Conservation (phyloP, 768 basidiomycete species). For the Naganishia kalamii region DNA sequence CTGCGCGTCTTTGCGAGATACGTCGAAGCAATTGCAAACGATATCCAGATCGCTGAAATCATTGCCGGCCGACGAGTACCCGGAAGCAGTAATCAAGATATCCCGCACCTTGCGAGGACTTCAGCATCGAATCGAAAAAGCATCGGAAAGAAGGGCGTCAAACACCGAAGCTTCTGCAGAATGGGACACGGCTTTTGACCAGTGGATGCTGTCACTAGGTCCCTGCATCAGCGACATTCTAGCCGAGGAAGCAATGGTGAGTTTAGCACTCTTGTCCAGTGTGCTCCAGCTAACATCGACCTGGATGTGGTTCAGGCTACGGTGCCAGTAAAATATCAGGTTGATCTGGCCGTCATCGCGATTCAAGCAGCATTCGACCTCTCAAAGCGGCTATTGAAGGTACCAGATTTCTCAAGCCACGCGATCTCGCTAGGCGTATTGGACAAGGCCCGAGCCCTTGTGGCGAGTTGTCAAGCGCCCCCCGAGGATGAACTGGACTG, state of each 20-base stretch:
- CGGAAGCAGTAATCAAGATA: neutral
- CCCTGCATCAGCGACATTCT: neutral
- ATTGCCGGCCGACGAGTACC: neutral
- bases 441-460: neutral
- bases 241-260: neutral
- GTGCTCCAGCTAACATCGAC: neutral
- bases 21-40: neutral
- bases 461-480: neutral
- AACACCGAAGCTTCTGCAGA: neutral
- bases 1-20: neutral
- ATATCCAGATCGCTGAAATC: neutral
- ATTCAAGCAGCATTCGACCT: slow-evolving; percentile 14
- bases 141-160: neutral
- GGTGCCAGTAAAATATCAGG: neutral
- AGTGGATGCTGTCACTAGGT: neutral
- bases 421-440: neutral
- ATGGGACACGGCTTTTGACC: neutral
- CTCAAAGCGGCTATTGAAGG: slow-evolving; percentile 5
- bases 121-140: slow-evolving; percentile 1
- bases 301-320: neutral
- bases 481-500: slow-evolving; percentile 31
- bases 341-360: neutral
- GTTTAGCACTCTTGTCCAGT: neutral
- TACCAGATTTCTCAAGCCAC: neutral
- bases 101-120: neutral